A percentile compares a stretch with the other conserved stretches of the same genome.
These are phyloP conservation scores for Metarhizium rileyi DNA, from an alignment of 2,329 filamentous ascomycete species.

Conservation along the genomic window DNA sequence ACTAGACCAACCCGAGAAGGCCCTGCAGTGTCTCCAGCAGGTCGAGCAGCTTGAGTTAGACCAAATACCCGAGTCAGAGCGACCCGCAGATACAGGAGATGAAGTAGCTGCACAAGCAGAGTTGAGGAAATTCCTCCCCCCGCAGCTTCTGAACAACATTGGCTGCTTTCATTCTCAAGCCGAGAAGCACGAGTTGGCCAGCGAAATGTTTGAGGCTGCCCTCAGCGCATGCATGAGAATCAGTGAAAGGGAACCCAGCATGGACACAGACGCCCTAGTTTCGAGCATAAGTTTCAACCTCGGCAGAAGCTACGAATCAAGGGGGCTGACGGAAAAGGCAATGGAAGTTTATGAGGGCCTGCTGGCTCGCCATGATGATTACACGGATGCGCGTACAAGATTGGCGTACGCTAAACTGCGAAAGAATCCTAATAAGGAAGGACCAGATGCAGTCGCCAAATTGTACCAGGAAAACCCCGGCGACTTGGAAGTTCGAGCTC, in stretches of 20 bases:
- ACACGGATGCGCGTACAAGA: conserved; percentile 82
- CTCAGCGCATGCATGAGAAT: conserved; percentile 79
- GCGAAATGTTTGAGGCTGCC: conserved; percentile 86
- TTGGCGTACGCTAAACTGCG: conserved; percentile 84
- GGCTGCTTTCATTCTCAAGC: conserved; percentile 89
- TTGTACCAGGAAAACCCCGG: conserved; percentile 75
- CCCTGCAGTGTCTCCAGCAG: conserved; percentile 81
- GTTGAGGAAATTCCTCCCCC: conserved; percentile 71
- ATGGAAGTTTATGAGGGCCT: conserved; percentile 82
- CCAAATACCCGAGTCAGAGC: conserved; percentile 62
- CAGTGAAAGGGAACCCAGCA: conserved; percentile 61
- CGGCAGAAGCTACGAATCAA: conserved; percentile 83
- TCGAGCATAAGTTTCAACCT: conserved; percentile 97
- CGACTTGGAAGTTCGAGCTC: conserved; percentile 82
- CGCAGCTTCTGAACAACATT: conserved; percentile 93
- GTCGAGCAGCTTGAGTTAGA: conserved; percentile 85
- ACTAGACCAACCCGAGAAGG: conserved; percentile 74
- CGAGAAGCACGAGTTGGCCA: conserved; percentile 70
- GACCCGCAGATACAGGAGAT: conserved; percentile 45
- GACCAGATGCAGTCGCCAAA: conserved; percentile 74
- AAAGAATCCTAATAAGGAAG: conserved; percentile 72
- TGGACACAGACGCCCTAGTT: conserved; percentile 83
- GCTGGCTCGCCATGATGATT: conserved; percentile 76
- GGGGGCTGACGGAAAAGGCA: conserved; percentile 71
- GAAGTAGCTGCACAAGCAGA: conserved; percentile 48